Evolutionary conservation across 2,329 filamentous ascomycete genomes (phyloP).

Genomic region (Lasiodiplodia sp.): DNA sequence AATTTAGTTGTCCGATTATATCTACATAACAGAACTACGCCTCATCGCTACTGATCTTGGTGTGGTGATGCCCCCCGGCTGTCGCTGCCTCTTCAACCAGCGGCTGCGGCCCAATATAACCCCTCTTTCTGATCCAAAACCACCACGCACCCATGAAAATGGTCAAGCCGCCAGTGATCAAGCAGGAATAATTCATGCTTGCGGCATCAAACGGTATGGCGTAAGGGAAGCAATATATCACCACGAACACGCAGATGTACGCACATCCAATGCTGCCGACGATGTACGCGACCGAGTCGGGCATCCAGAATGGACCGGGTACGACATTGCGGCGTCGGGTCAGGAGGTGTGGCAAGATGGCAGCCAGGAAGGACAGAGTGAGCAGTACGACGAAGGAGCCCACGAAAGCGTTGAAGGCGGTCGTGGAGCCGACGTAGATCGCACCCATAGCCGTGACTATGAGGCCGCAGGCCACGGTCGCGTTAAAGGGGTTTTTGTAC

Average conservation of each 20-base stretch:
- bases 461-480: slow-evolving; percentile 59
- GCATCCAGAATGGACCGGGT: slow-evolving; percentile 67
- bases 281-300: slow-evolving; percentile 31
- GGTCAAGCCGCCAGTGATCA: slow-evolving; percentile 61
- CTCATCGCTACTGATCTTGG: slow-evolving; percentile 6
- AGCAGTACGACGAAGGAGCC: slow-evolving; percentile 65
- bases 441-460: slow-evolving; percentile 65
- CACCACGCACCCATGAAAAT: slow-evolving; percentile 59
- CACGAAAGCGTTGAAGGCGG: slow-evolving; percentile 72
- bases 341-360: slow-evolving; percentile 62
- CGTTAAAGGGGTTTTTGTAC: slow-evolving; percentile 62
- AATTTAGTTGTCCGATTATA: not conserved
- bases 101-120: slow-evolving; percentile 24
- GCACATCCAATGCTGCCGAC: slow-evolving; percentile 58
- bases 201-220: slow-evolving; percentile 53
- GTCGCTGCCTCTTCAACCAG: not conserved
- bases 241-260: slow-evolving; percentile 68
- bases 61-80: not conserved
- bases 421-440: slow-evolving; percentile 71
- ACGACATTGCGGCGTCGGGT: slow-evolving; percentile 51
- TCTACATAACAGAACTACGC: not conserved
- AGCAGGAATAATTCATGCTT: slow-evolving; percentile 63
- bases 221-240: slow-evolving; percentile 69
- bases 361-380: slow-evolving; percentile 66
- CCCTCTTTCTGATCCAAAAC: slow-evolving; percentile 30